Percentiles rank a stretch among this genome's conserved stretches.
Conservation (phyloP, 2,329 filamentous ascomycete species). For the Xylaria sp. region DNA sequence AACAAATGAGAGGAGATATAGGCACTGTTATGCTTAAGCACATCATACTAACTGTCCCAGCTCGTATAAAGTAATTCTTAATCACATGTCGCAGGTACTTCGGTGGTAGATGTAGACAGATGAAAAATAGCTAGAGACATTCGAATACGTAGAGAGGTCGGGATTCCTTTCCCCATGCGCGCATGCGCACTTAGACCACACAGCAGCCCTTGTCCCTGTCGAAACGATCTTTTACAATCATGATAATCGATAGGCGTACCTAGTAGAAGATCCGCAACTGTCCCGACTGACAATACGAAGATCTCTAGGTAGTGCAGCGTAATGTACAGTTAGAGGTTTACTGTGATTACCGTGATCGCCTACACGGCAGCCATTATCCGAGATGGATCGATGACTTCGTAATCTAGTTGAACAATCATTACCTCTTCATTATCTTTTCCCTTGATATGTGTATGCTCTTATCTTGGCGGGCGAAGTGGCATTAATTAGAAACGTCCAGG, state of each 20-base stretch:
- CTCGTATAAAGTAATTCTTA: neutral
- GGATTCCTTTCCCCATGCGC: neutral
- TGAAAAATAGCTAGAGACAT: neutral
- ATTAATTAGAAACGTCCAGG: neutral
- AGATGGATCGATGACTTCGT: neutral
- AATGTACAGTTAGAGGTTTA: slow-evolving; percentile 1
- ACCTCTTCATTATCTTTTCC: too few species aligned
- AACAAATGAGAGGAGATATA: too few species aligned
- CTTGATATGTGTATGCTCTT: too few species aligned
- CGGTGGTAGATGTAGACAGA: neutral
- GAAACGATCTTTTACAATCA: slow-evolving; percentile 22
- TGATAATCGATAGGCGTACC: neutral
- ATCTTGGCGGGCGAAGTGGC: too few species aligned
- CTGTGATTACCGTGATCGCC: slow-evolving; percentile 11
- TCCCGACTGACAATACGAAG: slow-evolving; percentile 10
- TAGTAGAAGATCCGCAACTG: slow-evolving; percentile 5
- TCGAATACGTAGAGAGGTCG: neutral
- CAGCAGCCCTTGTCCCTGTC: slow-evolving; percentile 16
- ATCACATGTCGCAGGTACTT: neutral
- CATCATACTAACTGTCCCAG: neutral
- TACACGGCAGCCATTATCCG: neutral
- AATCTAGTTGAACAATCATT: neutral
- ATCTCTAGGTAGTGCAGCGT: too few species aligned
- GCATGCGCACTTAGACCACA: neutral
- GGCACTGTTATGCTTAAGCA: neutral